These are phyloP conservation scores for Botrytis galanthina DNA, from an alignment of 2,329 filamentous ascomycete genomes.

Conservation along the genomic window DNA sequence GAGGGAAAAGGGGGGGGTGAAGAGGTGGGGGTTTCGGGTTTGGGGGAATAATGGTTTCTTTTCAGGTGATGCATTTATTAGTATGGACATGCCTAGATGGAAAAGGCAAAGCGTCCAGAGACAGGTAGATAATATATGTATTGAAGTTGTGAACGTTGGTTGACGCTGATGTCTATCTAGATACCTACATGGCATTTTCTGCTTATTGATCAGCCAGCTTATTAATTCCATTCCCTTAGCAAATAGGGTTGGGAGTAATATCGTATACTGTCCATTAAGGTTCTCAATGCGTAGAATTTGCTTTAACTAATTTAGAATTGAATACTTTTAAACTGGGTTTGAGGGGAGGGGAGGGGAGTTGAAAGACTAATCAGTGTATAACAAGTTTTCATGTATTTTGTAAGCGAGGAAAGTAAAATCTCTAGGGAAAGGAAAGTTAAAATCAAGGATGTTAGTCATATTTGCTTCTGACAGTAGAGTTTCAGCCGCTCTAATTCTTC, in stretches of 20 bases:
- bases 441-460: not conserved
- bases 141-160: not conserved
- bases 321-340: not conserved
- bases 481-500: not conserved
- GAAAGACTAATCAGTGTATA: not conserved
- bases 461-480: not conserved
- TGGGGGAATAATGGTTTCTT: not conserved
- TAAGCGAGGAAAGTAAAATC: not conserved
- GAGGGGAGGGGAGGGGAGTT: not conserved
- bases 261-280: not conserved
- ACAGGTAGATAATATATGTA: not conserved
- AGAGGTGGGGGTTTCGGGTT: not conserved
- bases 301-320: not conserved
- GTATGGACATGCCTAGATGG: rapidly evolving
- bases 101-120: not conserved
- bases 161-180: not conserved
- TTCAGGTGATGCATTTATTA: rapidly evolving
- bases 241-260: not conserved
- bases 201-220: not conserved
- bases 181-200: not conserved
- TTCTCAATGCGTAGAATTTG: not conserved
- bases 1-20: not conserved
- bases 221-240: not conserved
- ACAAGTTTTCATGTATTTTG: not conserved
- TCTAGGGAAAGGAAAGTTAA: not conserved